phyloP scores from a whole-genome alignment of 192 early-diverging fungal genomes.

The Coemansia nantahalensis region DNA sequence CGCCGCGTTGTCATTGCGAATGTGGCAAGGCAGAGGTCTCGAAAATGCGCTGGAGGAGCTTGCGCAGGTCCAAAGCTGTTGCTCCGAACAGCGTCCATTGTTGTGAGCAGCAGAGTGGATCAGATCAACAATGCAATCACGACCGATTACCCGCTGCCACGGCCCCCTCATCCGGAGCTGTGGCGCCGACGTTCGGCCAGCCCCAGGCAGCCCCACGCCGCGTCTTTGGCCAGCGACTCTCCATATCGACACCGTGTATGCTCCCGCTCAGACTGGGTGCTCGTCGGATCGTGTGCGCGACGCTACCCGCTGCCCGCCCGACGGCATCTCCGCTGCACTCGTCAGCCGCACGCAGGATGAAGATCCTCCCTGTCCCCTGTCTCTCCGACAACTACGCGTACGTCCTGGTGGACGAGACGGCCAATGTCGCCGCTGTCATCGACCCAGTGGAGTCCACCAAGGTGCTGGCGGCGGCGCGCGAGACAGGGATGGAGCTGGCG shows the following conservation, averaged over 20 bases:
- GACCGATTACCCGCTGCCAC: too few relatives aligned
- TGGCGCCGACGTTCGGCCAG: not conserved
- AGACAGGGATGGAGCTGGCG: constrained; percentile 9
- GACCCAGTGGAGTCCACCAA: constrained; percentile 86
- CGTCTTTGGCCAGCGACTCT: too few relatives aligned
- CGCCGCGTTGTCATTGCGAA: constrained; percentile 35
- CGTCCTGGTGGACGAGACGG: constrained; percentile 69
- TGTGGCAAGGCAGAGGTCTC: too few relatives aligned
- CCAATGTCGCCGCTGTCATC: constrained; percentile 68
- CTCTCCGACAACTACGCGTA: constrained; percentile 90
- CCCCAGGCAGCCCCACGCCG: too few relatives aligned
- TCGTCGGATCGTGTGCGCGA: not conserved
- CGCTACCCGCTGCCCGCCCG: not conserved
- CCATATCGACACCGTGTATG: not conserved
- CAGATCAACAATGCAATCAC: too few relatives aligned
- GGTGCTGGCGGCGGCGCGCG: constrained; percentile 57
- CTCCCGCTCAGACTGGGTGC: not conserved
- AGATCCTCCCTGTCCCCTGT: constrained; percentile 46
- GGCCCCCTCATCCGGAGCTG: not conserved
- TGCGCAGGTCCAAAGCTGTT: too few relatives aligned
- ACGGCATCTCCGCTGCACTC: constrained; percentile 5
- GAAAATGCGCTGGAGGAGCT: too few relatives aligned
- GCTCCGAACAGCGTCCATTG: too few relatives aligned
- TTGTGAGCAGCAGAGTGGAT: too few relatives aligned
- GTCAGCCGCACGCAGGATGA: constrained; percentile 23